Base-by-base conservation (phyloP, 2,329 filamentous ascomycete species). In the Diaporthe aspalathi region DNA sequence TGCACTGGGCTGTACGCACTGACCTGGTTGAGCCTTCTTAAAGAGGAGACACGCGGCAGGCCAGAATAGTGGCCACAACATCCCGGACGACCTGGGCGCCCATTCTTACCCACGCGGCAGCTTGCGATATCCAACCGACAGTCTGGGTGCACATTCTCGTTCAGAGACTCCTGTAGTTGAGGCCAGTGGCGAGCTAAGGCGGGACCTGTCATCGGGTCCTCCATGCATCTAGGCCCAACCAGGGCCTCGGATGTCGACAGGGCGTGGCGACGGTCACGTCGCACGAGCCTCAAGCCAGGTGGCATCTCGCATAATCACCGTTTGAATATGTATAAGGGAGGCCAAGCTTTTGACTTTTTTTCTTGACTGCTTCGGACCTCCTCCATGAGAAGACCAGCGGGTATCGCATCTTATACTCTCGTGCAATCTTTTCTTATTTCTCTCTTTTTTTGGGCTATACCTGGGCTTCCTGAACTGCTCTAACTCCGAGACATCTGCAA, bases 401-500 rank as follows among this genome's bases (percentile, higher is more conserved):
- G 24, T 49, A 20, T 49, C 20, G 29, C 43, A 50, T 50, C 45
- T 65, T 24, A 38, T 24, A 29, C 45, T 50, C 29, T 50, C 29
- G 16, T 49, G 29, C 29, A 17, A 45, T 60, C 32, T 16, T 60
- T n/a, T 27, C 2, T 38, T 47, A 14, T 63, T 49, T 49, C 29
- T 47, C 35, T 24, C 38, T 60, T 27, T 38, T 38, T 38, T 38
- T 38, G 35, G 7, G 35, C 11, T 62, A 49, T 43, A 63, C 24
- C 27, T 20, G 60, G 12, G 35, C 43, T 35, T 3, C n/a, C 43
- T 12, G n/a, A 20, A n/a, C 47, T 22, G 7, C 20, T 40, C 43
- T 50, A 35, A 32, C 24, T 50, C 20, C 20, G 60, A 50, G 45
- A 38, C 29, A 65, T 22, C 29, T 65, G 29, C 60, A 50, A 50